Evolutionary conservation across 192 early-diverging fungal species (phyloP).

Genomic region (Piromyces finnis): DNA sequence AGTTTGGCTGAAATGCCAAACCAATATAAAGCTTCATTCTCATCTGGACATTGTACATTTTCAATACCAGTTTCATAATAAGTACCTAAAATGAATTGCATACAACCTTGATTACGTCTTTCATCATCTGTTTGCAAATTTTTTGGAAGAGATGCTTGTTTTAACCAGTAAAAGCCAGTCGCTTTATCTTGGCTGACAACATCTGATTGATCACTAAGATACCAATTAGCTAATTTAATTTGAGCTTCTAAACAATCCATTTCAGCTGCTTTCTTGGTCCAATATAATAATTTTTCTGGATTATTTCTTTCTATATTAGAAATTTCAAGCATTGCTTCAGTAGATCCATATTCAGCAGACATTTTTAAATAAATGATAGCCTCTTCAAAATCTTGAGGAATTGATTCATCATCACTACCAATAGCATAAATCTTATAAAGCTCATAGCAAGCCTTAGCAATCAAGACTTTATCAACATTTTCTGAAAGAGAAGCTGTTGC

Average conservation of each 20-base stretch:
- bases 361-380: neutral
- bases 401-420: neutral
- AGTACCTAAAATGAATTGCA: neutral
- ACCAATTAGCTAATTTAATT: neutral
- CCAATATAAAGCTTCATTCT: neutral
- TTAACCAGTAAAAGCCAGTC: neutral
- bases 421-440: neutral
- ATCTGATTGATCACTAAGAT: neutral
- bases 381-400: neutral
- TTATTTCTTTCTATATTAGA: neutral
- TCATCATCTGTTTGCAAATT: neutral
- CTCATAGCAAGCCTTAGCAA: neutral
- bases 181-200: neutral
- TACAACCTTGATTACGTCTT: neutral
- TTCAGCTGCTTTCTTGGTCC: neutral
- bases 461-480: neutral
- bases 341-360: neutral
- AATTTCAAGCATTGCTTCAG: neutral
- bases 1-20: neutral
- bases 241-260: neutral
- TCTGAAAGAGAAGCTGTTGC: neutral
- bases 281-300: neutral
- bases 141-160: neutral
- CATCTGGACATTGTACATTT: neutral
- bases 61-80: neutral